Percentiles rank a stretch among this genome's conserved stretches.
phyloP scores from a whole-genome alignment of 2,329 filamentous ascomycete genomes.

The Fusarium graminum region DNA sequence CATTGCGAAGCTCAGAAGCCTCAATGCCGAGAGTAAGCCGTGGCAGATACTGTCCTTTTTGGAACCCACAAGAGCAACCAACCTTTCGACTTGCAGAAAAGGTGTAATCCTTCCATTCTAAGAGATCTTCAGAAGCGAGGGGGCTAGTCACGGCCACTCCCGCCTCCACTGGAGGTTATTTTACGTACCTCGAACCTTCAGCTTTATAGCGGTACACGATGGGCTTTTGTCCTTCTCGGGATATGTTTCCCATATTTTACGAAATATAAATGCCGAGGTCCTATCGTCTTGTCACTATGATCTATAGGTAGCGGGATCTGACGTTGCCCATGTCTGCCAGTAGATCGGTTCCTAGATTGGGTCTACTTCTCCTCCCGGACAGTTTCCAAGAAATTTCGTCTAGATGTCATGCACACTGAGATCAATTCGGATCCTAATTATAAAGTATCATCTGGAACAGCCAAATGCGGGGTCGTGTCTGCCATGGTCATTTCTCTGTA shows the following conservation, averaged over 20 bases:
- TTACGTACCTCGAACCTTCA: conserved; percentile 3
- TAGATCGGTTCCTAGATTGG: not conserved
- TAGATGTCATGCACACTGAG: not conserved
- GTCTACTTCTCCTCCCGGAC: conserved; percentile 9
- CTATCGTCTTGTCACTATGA: not conserved
- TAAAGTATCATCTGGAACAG: no score
- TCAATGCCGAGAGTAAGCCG: not conserved
- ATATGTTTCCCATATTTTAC: conserved; percentile 22
- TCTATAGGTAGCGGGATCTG: not conserved
- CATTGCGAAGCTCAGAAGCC: not conserved
- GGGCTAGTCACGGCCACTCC: conserved; percentile 38
- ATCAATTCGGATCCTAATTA: no score
- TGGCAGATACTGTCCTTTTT: not conserved
- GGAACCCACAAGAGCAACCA: not conserved
- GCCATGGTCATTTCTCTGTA: not conserved
- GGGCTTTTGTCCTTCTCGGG: conserved; percentile 3
- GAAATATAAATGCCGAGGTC: conserved; percentile 6
- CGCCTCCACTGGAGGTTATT: conserved; percentile 12
- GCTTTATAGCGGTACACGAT: not conserved
- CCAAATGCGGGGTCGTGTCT: not conserved
- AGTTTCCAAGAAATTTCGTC: conserved; percentile 6
- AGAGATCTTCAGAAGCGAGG: not conserved
- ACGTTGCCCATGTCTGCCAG: not conserved
- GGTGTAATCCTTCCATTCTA: not conserved
- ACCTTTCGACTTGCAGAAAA: not conserved